Conservation (phyloP, 208 protist genomes). For the Leptomonas pyrrhocoris region DNA sequence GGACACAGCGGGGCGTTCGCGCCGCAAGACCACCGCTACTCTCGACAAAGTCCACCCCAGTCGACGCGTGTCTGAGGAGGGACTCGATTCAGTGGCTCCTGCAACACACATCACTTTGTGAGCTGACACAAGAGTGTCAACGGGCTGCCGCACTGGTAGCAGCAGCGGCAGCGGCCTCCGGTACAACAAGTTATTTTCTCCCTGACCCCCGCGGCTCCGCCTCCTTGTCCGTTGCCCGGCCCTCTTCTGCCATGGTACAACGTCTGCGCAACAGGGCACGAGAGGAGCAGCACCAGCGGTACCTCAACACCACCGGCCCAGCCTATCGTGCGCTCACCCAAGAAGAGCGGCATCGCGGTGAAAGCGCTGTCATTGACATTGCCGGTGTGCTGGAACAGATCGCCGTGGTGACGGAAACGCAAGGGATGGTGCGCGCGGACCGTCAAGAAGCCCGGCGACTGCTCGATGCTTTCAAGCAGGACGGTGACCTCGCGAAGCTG, state of each 20-base stretch:
- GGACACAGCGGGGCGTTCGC: not conserved
- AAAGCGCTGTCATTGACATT: constrained; percentile 52
- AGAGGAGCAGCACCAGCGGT: constrained; percentile 23
- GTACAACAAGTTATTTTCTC: not conserved
- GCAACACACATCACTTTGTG: constrained; percentile 13
- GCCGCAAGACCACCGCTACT: too few relatives aligned
- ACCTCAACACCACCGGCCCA: constrained; percentile 25
- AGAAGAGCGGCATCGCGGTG: constrained; percentile 50
- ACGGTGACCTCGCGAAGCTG: constrained; percentile 54
- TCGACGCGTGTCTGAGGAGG: not conserved
- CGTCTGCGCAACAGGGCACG: constrained; percentile 15
- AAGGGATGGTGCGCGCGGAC: constrained; percentile 47
- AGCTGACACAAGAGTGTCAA: constrained; percentile 5
- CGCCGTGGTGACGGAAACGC: constrained; percentile 37
- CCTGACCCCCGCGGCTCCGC: not conserved
- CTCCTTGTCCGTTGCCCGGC: not conserved
- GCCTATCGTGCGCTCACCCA: constrained; percentile 27
- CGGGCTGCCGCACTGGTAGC: not conserved
- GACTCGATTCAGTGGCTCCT: constrained; percentile 25
- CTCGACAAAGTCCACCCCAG: too few relatives aligned
- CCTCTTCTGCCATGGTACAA: constrained; percentile 9
- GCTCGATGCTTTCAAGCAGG: constrained; percentile 46
- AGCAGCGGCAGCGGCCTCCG: not conserved
- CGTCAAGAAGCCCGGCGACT: constrained; percentile 49
- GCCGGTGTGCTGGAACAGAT: constrained; percentile 59